Base-by-base conservation (phyloP, 176 grass and related monocot genomes). In the Bothriochloa decipiens region DNA sequence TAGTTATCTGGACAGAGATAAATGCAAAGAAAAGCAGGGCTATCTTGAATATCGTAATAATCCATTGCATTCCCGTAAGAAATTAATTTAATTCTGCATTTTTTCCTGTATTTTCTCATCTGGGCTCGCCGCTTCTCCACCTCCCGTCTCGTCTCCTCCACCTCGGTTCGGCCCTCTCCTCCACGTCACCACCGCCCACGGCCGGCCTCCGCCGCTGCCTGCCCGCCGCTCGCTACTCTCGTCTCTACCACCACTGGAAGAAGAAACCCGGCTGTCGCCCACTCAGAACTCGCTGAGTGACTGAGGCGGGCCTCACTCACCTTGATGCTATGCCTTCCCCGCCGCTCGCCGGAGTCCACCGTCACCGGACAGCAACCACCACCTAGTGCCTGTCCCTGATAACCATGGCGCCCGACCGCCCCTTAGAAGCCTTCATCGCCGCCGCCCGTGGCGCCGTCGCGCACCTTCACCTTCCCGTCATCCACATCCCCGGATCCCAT, bases 71-170 rank as follows among this genome's bases (percentile, higher is more conserved):
- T 45, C 28, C 12, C 11, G 5, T 43, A n/a, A 18, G 8, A 78
- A 43, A 64, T 6, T 26, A 61, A 45, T 28, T 6, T 10, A n/a
- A 36, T 36, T 36, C 35, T 36, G 35, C n/a, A 26, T 13, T 60
- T 40, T n/a, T n/a, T 62, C 20, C 52, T 20, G 6, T 22, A 25
- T 36, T 36, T 43, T 79, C 16, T 33, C 50, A 52, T 79, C 74
- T 18, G 47, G 27, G 68, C 61, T 66, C 87, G 81, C 76, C 82
- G 82, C 70, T 85, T 81, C 85, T 82, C 79, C 86, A 47, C 86
- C 86, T 82, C 86, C 62, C 79, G 79, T 87, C 37, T 20, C n/a
- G 58, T 61, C 58, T 60, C 9, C 8, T 55, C 3, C 45, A 15
- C 2, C 55, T n/a, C 35, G n/a, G n/a, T n/a, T n/a, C n/a, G 35